phyloP scores from a whole-genome alignment of 108 stramenopile species.

The Cylindrotheca fusiformis region DNA sequence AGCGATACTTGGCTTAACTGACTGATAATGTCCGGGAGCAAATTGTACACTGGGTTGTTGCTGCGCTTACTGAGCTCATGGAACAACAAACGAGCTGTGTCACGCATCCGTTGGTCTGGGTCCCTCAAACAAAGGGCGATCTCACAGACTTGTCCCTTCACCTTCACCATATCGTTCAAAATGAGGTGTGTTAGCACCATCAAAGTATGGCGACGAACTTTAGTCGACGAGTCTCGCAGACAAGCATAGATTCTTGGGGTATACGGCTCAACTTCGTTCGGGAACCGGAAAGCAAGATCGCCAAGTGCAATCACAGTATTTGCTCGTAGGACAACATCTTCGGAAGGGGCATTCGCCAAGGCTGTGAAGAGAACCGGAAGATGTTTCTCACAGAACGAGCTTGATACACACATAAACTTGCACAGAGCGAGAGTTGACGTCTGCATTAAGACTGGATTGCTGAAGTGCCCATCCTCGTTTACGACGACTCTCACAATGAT shows the following conservation, averaged over 20 bases:
- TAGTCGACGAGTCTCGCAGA: constrained; percentile 86
- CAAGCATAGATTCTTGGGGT: constrained; percentile 91
- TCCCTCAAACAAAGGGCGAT: constrained; percentile 92
- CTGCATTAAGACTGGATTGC: constrained; percentile 68
- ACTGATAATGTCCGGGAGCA: constrained; percentile 96
- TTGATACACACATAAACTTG: constrained; percentile 94
- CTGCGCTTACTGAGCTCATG: constrained; percentile 90
- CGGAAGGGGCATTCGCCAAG: constrained; percentile 70
- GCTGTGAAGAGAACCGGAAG: constrained; percentile 91
- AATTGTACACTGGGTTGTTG: constrained; percentile 97
- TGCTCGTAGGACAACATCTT: constrained; percentile 82
- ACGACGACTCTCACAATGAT: constrained; percentile 83
- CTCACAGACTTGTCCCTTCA: constrained; percentile 94
- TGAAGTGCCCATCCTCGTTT: constrained; percentile 69
- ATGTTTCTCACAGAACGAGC: constrained; percentile 87
- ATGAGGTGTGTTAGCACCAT: constrained; percentile 97
- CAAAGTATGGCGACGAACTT: constrained; percentile 92
- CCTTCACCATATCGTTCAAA: constrained; percentile 99
- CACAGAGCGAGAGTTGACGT: constrained; percentile 86
- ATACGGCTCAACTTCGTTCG: constrained; percentile 98
- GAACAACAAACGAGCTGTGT: constrained; percentile 93
- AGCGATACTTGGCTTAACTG: constrained; percentile 74
- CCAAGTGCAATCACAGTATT: constrained; percentile 95
- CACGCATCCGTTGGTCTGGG: constrained; percentile 78
- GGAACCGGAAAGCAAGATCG: constrained; percentile 97